Percentiles rank a stretch among this genome's conserved stretches.
Evolutionary conservation across 2,329 filamentous ascomycete genomes (phyloP).

Genomic region (Cadophora sp.): DNA sequence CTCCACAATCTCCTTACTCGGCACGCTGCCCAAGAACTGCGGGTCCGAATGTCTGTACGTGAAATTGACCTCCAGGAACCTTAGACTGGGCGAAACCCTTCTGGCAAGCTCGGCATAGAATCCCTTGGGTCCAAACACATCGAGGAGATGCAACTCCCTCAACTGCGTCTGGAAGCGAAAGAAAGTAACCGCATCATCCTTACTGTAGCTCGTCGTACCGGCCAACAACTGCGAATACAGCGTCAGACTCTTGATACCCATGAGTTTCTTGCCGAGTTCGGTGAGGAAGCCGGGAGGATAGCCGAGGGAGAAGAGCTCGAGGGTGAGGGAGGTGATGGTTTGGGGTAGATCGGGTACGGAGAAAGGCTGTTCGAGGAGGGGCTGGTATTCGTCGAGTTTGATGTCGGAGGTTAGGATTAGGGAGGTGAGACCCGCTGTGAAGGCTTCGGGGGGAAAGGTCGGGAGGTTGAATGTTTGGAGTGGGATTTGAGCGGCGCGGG

Average conservation of each 20-base stretch:
- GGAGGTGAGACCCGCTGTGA: conserved; percentile 47
- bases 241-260: conserved; percentile 51
- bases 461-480: conserved; percentile 53
- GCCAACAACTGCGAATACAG: conserved; percentile 54
- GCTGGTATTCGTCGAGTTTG: conserved; percentile 53
- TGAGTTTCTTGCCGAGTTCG: conserved; percentile 47
- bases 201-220: conserved; percentile 48
- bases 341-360: conserved; percentile 48
- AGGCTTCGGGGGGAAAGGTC: conserved; percentile 51
- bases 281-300: conserved; percentile 53
- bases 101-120: conserved; percentile 47
- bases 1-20: conserved; percentile 24
- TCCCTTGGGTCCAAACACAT: conserved; percentile 51
- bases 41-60: conserved; percentile 51
- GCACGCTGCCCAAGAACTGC: conserved; percentile 30
- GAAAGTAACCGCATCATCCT: conserved; percentile 50
- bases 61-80: conserved; percentile 54
- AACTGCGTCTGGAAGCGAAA: conserved; percentile 44
- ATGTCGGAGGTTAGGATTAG: conserved; percentile 57
- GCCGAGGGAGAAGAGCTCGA: conserved; percentile 56
- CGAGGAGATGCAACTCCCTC: conserved; percentile 53
- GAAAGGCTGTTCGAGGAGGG: conserved; percentile 45
- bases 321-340: conserved; percentile 51
- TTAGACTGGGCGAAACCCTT: conserved; percentile 42
- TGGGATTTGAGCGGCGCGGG: conserved; percentile 54